These are phyloP conservation scores for Aspergillus fructus DNA, from an alignment of 2,329 filamentous ascomycete species.

Conservation along the genomic window DNA sequence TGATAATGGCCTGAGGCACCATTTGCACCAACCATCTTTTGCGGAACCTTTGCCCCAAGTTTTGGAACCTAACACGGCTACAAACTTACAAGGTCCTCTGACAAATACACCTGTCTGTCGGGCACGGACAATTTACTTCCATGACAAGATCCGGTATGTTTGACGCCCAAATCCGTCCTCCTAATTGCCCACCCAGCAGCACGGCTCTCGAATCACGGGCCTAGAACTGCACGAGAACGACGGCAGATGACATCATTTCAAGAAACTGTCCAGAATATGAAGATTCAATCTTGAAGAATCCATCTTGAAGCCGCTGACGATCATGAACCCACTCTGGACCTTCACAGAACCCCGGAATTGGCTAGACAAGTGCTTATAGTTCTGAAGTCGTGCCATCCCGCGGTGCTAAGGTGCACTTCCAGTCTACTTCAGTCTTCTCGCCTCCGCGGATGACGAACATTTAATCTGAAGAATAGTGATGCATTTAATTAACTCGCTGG, in stretches of 20 bases:
- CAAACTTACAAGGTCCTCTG: neutral
- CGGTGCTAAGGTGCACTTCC: no score
- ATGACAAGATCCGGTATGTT: neutral
- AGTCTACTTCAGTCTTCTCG: no score
- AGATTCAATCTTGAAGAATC: neutral
- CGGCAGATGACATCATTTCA: slow-evolving; percentile 7
- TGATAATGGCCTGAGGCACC: neutral
- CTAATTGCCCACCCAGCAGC: neutral
- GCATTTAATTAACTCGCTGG: neutral
- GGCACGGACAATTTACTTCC: neutral
- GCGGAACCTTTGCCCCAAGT: neutral
- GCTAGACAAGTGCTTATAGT: neutral
- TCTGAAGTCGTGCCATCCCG: neutral
- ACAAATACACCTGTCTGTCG: neutral
- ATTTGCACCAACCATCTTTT: neutral
- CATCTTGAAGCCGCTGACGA: slow-evolving; percentile 1
- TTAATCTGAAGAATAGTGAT: neutral
- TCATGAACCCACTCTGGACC: neutral
- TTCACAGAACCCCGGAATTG: neutral
- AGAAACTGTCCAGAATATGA: neutral
- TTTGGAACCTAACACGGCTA: neutral
- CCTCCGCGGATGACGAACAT: neutral
- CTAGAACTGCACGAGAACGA: neutral
- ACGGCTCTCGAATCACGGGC: neutral
- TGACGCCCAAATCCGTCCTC: neutral